Percentiles rank a stretch among this genome's conserved stretches.
Conservation (phyloP, 1,284 basidiomycete species). For the Rhodotorula sp. region DNA sequence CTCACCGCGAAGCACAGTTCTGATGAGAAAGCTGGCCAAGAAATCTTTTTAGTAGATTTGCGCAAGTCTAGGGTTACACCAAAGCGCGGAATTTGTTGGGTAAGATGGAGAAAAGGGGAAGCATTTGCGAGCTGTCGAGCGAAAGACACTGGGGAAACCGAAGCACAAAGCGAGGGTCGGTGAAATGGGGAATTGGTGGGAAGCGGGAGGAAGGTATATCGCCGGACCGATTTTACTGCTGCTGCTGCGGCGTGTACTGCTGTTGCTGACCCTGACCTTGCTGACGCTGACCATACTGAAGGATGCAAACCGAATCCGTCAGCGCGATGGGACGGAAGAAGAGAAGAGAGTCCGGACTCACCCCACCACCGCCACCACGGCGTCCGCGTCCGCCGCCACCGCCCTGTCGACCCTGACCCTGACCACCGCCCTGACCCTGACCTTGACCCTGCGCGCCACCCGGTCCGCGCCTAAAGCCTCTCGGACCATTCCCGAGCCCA, state of each 20-base stretch:
- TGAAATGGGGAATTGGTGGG: too few relatives aligned
- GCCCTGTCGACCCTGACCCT: not conserved
- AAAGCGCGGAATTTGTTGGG: too few relatives aligned
- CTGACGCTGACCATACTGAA: conserved; percentile 8
- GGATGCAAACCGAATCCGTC: rapidly evolving
- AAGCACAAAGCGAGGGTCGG: too few relatives aligned
- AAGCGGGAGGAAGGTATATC: not conserved
- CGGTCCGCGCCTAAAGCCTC: conserved; percentile 13
- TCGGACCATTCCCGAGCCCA: conserved; percentile 15
- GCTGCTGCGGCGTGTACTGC: not conserved
- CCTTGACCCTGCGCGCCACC: conserved; percentile 6
- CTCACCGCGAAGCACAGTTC: too few relatives aligned
- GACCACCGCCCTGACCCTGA: not conserved
- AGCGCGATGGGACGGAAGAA: not conserved
- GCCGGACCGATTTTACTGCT: not conserved
- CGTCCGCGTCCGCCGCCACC: conserved; percentile 11
- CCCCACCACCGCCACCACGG: conserved; percentile 3
- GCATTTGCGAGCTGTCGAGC: too few relatives aligned
- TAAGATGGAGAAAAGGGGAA: too few relatives aligned
- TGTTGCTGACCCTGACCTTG: conserved; percentile 7
- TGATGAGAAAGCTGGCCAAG: too few relatives aligned
- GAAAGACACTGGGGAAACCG: too few relatives aligned
- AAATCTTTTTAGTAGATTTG: too few relatives aligned
- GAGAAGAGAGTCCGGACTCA: not conserved
- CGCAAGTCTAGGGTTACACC: too few relatives aligned